Percentiles rank a stretch among this genome's conserved stretches.
These are phyloP conservation scores for Eucalyptus pauciflora DNA, from an alignment of 345 rosid species.

Conservation along the genomic window DNA sequence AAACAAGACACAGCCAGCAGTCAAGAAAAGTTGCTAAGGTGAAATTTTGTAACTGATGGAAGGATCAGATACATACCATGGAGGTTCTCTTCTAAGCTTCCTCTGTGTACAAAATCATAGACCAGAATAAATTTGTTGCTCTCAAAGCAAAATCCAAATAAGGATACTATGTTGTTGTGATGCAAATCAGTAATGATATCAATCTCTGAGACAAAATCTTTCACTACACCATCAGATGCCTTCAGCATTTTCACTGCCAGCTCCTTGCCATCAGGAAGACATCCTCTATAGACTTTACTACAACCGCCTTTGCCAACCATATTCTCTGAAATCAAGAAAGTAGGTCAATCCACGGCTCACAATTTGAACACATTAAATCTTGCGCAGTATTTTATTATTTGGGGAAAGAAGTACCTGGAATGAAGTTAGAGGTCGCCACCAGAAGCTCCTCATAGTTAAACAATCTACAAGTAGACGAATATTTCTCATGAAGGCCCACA, in stretches of 20 bases:
- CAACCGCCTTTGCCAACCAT: conserved; percentile 93
- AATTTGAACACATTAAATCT: background rate
- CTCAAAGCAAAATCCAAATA: conserved; percentile 79
- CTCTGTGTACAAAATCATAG: conserved; percentile 78
- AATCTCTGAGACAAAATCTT: conserved; percentile 73
- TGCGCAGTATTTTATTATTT: background rate
- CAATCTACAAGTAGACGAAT: conserved; percentile 73
- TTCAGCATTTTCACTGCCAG: conserved; percentile 81
- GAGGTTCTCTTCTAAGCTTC: conserved; percentile 93
- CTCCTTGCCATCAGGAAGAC: conserved; percentile 80
- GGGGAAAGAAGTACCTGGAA: conserved; percentile 37
- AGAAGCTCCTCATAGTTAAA: conserved; percentile 70
- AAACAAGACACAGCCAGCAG: background rate
- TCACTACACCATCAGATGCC: conserved; percentile 53
- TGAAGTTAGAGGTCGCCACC: conserved; percentile 58
- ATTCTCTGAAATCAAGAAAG: conserved; percentile 34
- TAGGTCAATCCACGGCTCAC: background rate
- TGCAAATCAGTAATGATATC: conserved; percentile 62
- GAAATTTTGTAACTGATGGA: background rate
- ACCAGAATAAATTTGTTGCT: conserved; percentile 55
- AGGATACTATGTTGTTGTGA: conserved; percentile 78
- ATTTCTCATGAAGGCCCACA: conserved; percentile 50
- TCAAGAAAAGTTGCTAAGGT: background rate
- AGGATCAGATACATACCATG: conserved; percentile 36
- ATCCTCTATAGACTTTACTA: conserved; percentile 80